Evolutionary conservation across 2,329 filamentous ascomycete species (phyloP), one percentile per base, ranked within the genome.

Genomic region (Tolypocladium amazonense): DNA sequence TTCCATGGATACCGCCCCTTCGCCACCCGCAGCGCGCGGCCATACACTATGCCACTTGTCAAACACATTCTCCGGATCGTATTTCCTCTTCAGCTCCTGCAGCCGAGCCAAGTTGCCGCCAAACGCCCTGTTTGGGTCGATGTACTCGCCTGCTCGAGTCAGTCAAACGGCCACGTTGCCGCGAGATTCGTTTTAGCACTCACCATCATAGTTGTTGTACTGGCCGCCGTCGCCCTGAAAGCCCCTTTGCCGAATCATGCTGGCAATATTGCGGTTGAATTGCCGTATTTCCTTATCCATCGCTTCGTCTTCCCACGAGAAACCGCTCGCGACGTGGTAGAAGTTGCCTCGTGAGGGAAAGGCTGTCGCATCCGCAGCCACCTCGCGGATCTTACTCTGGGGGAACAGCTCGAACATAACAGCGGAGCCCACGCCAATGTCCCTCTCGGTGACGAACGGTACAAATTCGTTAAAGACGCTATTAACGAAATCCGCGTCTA

Each of bases 321-420:
- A 69, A 6, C 66, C 64, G 2, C 76, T 70, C 57, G 76, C 68
- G 1, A 73, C 73, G 56, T 81, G 78, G 62, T 76, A 77, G 45
- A 77, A 76, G 8, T 66, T 65, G 11, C 75, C 77, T 5, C 79
- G 72, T 61, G 76, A 78, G 4, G 77, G 75, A 59, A 78, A 79
- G 0, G 79, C 75, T 6, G 75, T 81, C 1, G 69, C 72, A 2
- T 69, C 62, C 1, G 70, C 62, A 0, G 69, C 64, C 6, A 77
- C 68, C n/a, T 70, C 64, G 1, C 70, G 69, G 30, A 76, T 69
- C 64, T 77, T 75, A 4, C 67, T 65, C 4, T 33, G 14, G 2
- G 59, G 47, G 4, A 61, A 56, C n/a, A 56, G 69, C 62, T 82
- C 79, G 6, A 77, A 73, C 1, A 75, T 66, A 50, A 68, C 37